A percentile compares a stretch with the other conserved stretches of the same genome.
Evolutionary conservation across 177 flowering plant species (phyloP).

Genomic region (Vitis hybrid): DNA sequence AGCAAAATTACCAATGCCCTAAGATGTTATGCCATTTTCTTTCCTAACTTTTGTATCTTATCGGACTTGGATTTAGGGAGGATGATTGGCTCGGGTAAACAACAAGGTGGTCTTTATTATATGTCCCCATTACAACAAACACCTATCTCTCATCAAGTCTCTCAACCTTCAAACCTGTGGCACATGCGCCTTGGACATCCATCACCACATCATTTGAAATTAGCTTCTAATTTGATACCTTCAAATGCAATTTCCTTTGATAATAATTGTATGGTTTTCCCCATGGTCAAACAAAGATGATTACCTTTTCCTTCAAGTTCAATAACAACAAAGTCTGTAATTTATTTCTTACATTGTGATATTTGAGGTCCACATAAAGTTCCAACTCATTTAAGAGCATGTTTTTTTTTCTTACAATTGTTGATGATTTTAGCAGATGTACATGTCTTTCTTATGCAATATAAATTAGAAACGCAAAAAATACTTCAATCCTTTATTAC

Average conservation of each 20-base stretch:
- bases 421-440: background rate
- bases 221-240: background rate
- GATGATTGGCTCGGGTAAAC: constrained; percentile 21
- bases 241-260: constrained; percentile 7
- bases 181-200: constrained; percentile 21
- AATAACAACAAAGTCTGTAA: constrained; percentile 1
- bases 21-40: constrained; percentile 13
- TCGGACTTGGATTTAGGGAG: constrained; percentile 18
- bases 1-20: constrained; percentile 10
- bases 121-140: background rate
- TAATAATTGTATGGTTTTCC: constrained; percentile 9
- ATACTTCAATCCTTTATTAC: constrained; percentile 1
- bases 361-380: constrained; percentile 1
- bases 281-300: constrained; percentile 10
- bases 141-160: constrained; percentile 6
- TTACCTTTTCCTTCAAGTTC: constrained; percentile 9
- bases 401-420: constrained; percentile 8
- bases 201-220: constrained; percentile 9
- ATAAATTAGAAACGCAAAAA: constrained; percentile 3
- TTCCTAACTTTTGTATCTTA: constrained; percentile 12
- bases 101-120: constrained; percentile 10
- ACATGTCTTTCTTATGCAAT: background rate
- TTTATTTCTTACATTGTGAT: background rate
- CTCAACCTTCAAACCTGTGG: background rate
- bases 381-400: constrained; percentile 2